These are phyloP conservation scores for Lepidium didymum DNA, from an alignment of 345 rosid genomes.

Conservation along the genomic window DNA sequence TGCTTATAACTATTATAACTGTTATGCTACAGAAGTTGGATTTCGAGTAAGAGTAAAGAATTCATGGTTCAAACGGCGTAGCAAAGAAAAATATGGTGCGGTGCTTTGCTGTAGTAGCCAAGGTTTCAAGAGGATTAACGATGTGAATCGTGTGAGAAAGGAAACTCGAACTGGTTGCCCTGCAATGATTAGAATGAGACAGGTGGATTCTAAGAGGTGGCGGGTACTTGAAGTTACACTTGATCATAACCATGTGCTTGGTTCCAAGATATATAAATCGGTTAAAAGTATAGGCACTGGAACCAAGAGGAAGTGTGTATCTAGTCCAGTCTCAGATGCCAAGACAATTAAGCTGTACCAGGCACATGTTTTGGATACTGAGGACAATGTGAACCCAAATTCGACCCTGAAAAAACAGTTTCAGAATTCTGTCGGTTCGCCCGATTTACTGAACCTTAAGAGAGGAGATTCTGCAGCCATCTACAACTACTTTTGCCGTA, in stretches of 20 bases:
- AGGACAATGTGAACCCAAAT: constrained; percentile 34
- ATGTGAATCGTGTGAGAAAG: constrained; percentile 53
- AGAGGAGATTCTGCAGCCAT: constrained; percentile 56
- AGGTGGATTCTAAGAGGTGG: constrained; percentile 75
- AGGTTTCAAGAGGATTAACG: constrained; percentile 66
- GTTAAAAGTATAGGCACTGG: constrained; percentile 41
- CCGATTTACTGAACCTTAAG: constrained; percentile 42
- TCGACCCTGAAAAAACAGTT: constrained; percentile 29
- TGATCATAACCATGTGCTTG: constrained; percentile 67
- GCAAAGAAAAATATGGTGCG: constrained; percentile 68
- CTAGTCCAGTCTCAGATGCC: constrained; percentile 46
- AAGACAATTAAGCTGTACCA: constrained; percentile 50
- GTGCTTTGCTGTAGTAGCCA: constrained; percentile 78
- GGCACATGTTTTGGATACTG: constrained; percentile 48
- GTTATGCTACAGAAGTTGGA: constrained; percentile 68
- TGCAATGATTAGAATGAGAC: constrained; percentile 71
- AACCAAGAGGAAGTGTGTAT: constrained; percentile 39
- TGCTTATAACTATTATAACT: constrained; percentile 71
- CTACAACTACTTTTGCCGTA: constrained; percentile 51
- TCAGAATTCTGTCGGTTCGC: constrained; percentile 16
- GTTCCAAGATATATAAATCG: constrained; percentile 37
- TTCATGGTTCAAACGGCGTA: constrained; percentile 81
- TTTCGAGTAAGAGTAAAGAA: constrained; percentile 74
- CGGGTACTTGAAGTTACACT: constrained; percentile 56
- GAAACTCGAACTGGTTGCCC: constrained; percentile 84